phyloP scores from a whole-genome alignment of 306 rosid species.

The Fragaria vesca region DNA sequence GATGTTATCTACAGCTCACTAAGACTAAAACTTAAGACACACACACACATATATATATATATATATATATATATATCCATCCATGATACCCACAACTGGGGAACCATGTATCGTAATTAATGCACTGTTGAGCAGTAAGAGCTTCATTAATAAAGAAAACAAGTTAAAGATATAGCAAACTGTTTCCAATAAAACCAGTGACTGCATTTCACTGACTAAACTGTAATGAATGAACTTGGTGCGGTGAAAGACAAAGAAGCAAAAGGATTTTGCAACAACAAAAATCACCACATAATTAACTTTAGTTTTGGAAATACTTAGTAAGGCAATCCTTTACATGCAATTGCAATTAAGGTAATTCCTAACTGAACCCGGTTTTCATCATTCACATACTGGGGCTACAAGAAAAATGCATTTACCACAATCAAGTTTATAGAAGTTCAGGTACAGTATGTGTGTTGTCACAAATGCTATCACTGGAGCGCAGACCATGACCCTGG shows the following conservation, averaged over 20 bases:
- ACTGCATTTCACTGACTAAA: background rate
- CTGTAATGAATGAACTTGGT: background rate
- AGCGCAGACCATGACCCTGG: conserved; percentile 90
- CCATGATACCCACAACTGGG: background rate
- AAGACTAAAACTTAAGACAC: background rate
- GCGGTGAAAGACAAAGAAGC: conserved; percentile 1
- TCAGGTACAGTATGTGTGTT: conserved; percentile 87
- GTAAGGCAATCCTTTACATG: background rate
- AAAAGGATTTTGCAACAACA: conserved; percentile 9
- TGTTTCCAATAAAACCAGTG: conserved; percentile 4
- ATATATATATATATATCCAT: background rate
- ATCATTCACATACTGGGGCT: background rate
- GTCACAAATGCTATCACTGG: conserved; percentile 83
- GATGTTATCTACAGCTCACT: background rate
- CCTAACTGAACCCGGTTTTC: background rate
- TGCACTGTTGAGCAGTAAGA: background rate
- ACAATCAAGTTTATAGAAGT: conserved; percentile 67
- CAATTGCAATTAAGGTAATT: background rate
- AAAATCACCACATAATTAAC: background rate
- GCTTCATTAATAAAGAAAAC: background rate
- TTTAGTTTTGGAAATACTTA: background rate
- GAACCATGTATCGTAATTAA: background rate
- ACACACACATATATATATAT: background rate
- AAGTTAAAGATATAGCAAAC: background rate
- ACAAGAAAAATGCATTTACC: conserved; percentile 50